Base-by-base conservation (phyloP, 352 stramenopile genomes). In the Phytopythium kandeliae region DNA sequence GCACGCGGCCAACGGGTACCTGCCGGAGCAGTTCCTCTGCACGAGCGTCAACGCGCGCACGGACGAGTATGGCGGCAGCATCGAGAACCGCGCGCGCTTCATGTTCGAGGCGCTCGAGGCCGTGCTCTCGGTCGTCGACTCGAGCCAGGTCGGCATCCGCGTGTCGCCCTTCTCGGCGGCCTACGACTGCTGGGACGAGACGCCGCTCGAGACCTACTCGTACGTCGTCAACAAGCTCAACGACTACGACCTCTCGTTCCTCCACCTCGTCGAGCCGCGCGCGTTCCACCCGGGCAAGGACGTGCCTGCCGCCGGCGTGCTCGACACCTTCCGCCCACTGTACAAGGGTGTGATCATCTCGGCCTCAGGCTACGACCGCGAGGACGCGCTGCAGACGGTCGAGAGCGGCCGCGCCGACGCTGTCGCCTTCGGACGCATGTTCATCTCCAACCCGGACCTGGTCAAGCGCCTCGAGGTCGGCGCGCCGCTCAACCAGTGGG, bases 11-110 rank as follows among this genome's bases (percentile, higher is more conserved):
- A 95, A 97, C 56, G 91, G 89, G 13, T 97, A 97, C 57, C 60
- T 97, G 25, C 60, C 97, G 44, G 86, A 97, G 57, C 70, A 95
- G 52, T 95, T 96, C 57, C 54, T 97, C 16, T 78, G 86, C 54
- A 62, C 68, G 40, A 65, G 40, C 28, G 62, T 60, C 48, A 97
- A 97, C 68, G 64, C 68, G 33, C 77, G 82, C 42, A 86, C 66
- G 0, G 85, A 96, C 67, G 54, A 80, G 44, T 96, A 95, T 48
- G 86, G 84, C 40, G 85, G 86, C 12, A 75, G 50, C 26, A 58
- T 88, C 30, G 82, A 95, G 50, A 95, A 93, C 58, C 78, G 86
- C 15, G 59, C 65, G 21, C 67, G 73, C 25, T 80, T 96, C 33
- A 55, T 91, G 42, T 65, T 71, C 42, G 22, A 48, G 19, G 25